Base-by-base conservation (phyloP, 2,329 filamentous ascomycete species). In the Triangularia setosa region DNA sequence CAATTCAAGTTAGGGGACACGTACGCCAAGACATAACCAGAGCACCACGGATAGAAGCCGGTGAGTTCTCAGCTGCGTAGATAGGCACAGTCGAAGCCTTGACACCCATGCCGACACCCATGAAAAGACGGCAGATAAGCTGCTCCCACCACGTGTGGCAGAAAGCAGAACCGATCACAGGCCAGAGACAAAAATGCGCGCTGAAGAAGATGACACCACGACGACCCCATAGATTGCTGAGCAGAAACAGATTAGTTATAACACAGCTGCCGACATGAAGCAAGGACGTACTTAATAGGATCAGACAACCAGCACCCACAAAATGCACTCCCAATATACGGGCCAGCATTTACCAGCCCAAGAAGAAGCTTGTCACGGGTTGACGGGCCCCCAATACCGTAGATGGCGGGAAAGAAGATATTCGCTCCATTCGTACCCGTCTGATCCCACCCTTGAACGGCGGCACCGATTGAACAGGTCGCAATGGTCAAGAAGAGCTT, bases 1-100 rank as follows among this genome's bases (percentile, higher is more conserved):
- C 27, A 16, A 7, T 16, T n/a, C 11, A 53, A 25, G 8, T 5
- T 23, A 8, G 6, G 48, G 28, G 11, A 8, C 24, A 74, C 70
- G 70, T 67, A 72, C 73, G 89, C 90, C 91, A 94, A 67, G 87
- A 88, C 90, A 94, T 94, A 67, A 93, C 90, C 18, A 95, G 80
- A 7, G 89, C 90, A 68, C 90, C 90, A 73, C 90, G 85, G 62
- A 92, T 88, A 1, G 81, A 75, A 1, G 89, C 87, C 0, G 90
- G 90, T 0, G 87, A 84, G 63, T 86, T 90, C 75, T 93, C 90
- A 1, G 90, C 90, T 0, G 89, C 87, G 70, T 91, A 93, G 27
- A 93, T 87, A 0, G 91, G 90, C 1, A 92, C 89, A 11, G 85
- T 88, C 0, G 86, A 86, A 21, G 87, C 87, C 73, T 93, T 93